A percentile compares a stretch with the other conserved stretches of the same genome.
phyloP scores from a whole-genome alignment of 257 asterid species.

The Linderniella brevidens region DNA sequence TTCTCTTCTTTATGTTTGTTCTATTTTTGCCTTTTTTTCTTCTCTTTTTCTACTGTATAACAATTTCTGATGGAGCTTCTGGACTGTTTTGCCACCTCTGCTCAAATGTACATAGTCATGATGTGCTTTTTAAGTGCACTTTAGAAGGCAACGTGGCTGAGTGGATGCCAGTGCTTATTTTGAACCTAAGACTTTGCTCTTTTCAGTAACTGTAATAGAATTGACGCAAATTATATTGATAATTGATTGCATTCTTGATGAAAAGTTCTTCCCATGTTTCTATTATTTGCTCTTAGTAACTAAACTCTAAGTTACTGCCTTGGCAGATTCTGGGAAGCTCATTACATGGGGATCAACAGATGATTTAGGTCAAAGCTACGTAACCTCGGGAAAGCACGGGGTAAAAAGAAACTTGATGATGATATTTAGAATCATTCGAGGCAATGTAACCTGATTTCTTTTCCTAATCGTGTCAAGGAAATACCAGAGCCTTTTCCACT shows the following conservation, averaged over 20 bases:
- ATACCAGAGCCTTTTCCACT: constrained; percentile 97
- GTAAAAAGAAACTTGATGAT: constrained; percentile 22
- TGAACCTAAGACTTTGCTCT: too few relatives aligned
- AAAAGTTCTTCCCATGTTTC: too few relatives aligned
- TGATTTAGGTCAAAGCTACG: constrained; percentile 88
- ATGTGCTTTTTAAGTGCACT: too few relatives aligned
- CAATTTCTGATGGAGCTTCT: neutral
- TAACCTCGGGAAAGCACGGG: constrained; percentile 97
- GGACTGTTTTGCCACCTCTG: neutral
- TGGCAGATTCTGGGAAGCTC: constrained; percentile 71
- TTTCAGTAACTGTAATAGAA: too few relatives aligned
- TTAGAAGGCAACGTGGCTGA: too few relatives aligned
- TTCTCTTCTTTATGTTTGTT: too few relatives aligned
- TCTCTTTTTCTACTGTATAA: neutral
- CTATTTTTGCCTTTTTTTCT: too few relatives aligned
- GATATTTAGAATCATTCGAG: constrained; percentile 8
- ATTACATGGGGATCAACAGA: constrained; percentile 97
- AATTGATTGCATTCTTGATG: too few relatives aligned
- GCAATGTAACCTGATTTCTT: constrained; percentile 20
- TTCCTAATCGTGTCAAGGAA: constrained; percentile 52
- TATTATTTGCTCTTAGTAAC: too few relatives aligned
- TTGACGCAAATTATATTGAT: too few relatives aligned
- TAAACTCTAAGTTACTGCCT: neutral
- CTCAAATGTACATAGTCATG: too few relatives aligned
- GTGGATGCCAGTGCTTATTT: too few relatives aligned